A percentile compares a stretch with the other conserved stretches of the same genome.
Conservation (phyloP, 2,329 filamentous ascomycete genomes). For the Microdochium bolleyi region DNA sequence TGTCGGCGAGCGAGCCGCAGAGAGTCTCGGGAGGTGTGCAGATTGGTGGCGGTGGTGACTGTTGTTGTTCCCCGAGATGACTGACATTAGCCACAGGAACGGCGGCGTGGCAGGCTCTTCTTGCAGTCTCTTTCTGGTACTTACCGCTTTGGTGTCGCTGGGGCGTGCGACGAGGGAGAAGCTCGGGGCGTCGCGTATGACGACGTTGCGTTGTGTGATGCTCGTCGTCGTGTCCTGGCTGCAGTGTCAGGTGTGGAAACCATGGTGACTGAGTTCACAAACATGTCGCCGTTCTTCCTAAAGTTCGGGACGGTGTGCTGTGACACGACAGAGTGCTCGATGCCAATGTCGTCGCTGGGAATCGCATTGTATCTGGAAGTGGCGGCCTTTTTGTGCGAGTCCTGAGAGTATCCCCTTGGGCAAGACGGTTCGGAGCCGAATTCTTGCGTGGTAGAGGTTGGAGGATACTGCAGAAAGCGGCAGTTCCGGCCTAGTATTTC, state of each 20-base stretch:
- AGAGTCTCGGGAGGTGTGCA: too few species aligned
- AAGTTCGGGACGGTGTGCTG: slow-evolving; percentile 64
- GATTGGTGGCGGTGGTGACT: too few species aligned
- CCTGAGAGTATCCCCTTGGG: too few species aligned
- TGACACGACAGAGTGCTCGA: slow-evolving; percentile 35
- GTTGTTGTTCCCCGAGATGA: too few species aligned
- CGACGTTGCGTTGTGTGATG: not conserved
- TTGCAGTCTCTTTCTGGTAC: too few species aligned
- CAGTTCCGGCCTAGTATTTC: slow-evolving; percentile 78
- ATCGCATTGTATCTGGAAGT: too few species aligned
- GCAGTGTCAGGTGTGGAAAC: slow-evolving; percentile 54
- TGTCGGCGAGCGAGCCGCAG: too few species aligned
- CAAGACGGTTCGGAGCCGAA: too few species aligned
- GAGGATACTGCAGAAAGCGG: slow-evolving; percentile 73
- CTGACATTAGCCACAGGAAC: too few species aligned
- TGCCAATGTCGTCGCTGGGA: slow-evolving; percentile 10
- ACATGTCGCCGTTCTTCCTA: slow-evolving; percentile 68
- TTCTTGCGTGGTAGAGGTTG: slow-evolving; percentile 43
- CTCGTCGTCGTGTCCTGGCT: not conserved
- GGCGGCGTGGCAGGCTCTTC: too few species aligned
- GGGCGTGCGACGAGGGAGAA: not conserved
- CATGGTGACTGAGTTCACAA: slow-evolving; percentile 80
- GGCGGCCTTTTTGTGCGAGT: too few species aligned
- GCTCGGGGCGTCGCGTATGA: not conserved
- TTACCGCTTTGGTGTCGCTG: too few species aligned